A percentile compares a stretch with the other conserved stretches of the same genome.
Evolutionary conservation across 1,284 basidiomycete species (phyloP).

Genomic region (Heterobasidion occidentale): DNA sequence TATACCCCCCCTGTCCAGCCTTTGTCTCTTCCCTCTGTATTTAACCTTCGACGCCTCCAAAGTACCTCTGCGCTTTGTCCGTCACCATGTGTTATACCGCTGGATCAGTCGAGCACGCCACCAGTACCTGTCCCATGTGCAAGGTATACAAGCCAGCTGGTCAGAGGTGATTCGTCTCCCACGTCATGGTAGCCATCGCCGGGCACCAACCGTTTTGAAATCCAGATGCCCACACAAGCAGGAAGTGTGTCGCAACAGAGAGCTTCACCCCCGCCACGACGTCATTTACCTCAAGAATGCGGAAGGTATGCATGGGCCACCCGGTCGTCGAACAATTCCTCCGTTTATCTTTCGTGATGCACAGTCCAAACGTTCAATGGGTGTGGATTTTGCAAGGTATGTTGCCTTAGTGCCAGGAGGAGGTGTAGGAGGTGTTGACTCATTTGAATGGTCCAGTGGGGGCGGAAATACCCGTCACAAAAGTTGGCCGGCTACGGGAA

Average conservation of each 20-base stretch:
- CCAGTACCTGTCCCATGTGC: conserved; percentile 72
- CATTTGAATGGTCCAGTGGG: conserved; percentile 45
- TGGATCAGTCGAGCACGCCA: conserved; percentile 58
- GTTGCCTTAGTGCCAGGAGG: conserved; percentile 17
- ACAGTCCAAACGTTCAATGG: conserved; percentile 74
- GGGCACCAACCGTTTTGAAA: conserved; percentile 12
- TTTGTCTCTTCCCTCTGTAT: conserved; percentile 18
- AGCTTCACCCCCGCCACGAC: conserved; percentile 64
- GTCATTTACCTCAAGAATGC: conserved; percentile 74
- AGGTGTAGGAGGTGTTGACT: conserved; percentile 15
- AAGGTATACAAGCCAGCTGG: conserved; percentile 61
- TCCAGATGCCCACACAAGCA: conserved; percentile 65
- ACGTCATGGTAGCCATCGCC: neutral
- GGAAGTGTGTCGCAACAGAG: conserved; percentile 66
- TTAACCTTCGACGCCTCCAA: neutral
- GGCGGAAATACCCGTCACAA: conserved; percentile 43
- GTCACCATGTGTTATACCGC: conserved; percentile 62
- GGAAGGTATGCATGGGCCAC: conserved; percentile 47
- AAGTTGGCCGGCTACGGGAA: conserved; percentile 53
- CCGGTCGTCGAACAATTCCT: conserved; percentile 8
- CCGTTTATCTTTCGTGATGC: conserved; percentile 8
- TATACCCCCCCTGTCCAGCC: conserved; percentile 32
- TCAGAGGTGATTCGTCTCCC: conserved; percentile 35
- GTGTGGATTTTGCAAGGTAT: conserved; percentile 79
- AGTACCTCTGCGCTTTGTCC: conserved; percentile 9